These are phyloP conservation scores for Sporothrix sp. DNA, from an alignment of 2,329 filamentous ascomycete genomes.

Conservation along the genomic window DNA sequence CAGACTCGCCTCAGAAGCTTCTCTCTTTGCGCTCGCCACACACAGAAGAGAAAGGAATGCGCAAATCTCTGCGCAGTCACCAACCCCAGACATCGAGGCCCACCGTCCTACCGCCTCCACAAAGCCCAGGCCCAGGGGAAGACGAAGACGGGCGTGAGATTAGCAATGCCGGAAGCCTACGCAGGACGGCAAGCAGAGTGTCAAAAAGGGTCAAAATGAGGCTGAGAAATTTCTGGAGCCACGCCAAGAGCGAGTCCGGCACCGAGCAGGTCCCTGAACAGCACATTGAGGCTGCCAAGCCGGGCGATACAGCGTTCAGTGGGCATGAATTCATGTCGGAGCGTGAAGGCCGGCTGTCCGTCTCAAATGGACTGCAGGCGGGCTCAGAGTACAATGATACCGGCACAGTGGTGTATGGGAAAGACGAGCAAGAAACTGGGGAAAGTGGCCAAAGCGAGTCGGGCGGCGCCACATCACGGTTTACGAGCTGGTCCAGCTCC, in stretches of 20 bases:
- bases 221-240: conserved; percentile 14
- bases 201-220: conserved; percentile 12
- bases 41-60: conserved; percentile 21
- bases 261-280: conserved; percentile 30
- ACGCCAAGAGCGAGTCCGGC: conserved; percentile 12
- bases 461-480: conserved; percentile 14
- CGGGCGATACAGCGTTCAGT: conserved; percentile 14
- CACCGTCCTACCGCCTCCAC: neutral
- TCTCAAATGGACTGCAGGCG: conserved; percentile 11
- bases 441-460: neutral
- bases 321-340: conserved; percentile 14
- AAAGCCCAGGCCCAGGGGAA: neutral
- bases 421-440: neutral
- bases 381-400: conserved; percentile 2
- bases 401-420: conserved; percentile 1
- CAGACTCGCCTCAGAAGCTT: neutral
- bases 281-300: conserved; percentile 39
- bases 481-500: conserved; percentile 19
- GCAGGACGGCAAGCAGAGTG: conserved; percentile 16
- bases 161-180: conserved; percentile 12
- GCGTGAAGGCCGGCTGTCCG: neutral
- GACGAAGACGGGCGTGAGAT: neutral
- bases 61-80: conserved; percentile 8
- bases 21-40: conserved; percentile 28
- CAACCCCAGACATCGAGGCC: neutral